phyloP scores from a whole-genome alignment of 2,329 filamentous ascomycete genomes.

The Fusarium palustre region DNA sequence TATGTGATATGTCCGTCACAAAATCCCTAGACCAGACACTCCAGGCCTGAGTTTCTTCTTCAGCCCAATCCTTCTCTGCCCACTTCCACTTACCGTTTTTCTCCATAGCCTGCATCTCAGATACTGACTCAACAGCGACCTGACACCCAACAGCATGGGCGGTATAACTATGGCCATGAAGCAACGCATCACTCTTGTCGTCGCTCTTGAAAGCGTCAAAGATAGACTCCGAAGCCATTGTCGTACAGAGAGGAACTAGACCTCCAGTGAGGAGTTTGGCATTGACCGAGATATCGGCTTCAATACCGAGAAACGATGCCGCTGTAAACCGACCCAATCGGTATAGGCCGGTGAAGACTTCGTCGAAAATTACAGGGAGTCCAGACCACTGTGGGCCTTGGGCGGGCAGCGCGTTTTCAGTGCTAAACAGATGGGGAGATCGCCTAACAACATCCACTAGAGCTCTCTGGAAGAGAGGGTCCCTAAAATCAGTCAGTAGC shows the following conservation, averaged over 20 bases:
- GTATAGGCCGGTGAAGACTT: conserved; percentile 89
- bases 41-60: conserved; percentile 59
- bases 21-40: conserved; percentile 77
- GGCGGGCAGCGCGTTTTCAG: conserved; percentile 1
- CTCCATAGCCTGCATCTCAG: conserved; percentile 70
- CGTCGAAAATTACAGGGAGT: conserved; percentile 83
- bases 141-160: conserved; percentile 85
- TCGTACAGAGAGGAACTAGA: conserved; percentile 80
- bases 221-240: conserved; percentile 78
- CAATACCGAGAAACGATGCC: conserved; percentile 73
- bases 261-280: conserved; percentile 88
- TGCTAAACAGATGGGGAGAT: conserved; percentile 66
- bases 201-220: conserved; percentile 77
- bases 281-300: conserved; percentile 82
- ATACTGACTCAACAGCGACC: conserved; percentile 76
- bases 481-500: conserved; percentile 58
- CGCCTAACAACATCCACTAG: conserved; percentile 75
- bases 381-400: conserved; percentile 70
- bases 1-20: conserved; percentile 68
- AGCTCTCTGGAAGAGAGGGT: conserved; percentile 82
- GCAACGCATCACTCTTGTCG: conserved; percentile 80
- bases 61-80: conserved; percentile 26
- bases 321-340: conserved; percentile 80
- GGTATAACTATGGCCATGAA: conserved; percentile 90
- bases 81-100: conserved; percentile 64